Conservation (phyloP, 208 protist genomes). For the Strigomonas galati region DNA sequence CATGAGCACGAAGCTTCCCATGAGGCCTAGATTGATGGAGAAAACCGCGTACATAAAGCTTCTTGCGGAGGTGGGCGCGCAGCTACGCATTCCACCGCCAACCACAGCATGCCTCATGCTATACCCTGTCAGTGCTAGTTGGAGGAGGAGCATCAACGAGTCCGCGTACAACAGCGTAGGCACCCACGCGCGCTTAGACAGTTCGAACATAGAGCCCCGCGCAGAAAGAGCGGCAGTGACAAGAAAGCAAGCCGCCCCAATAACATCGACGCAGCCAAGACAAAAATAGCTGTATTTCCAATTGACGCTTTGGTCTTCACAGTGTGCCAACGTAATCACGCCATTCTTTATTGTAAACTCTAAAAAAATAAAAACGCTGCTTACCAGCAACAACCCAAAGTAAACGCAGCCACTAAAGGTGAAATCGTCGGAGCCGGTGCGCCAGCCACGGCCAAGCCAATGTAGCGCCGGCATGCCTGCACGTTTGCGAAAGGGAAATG, state of each 20-base stretch:
- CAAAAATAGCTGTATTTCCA: slow-evolving; percentile 27
- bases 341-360: neutral
- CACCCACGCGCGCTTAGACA: slow-evolving; percentile 52
- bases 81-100: slow-evolving; percentile 25
- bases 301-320: slow-evolving; percentile 12
- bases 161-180: slow-evolving; percentile 56
- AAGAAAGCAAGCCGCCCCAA: slow-evolving; percentile 34
- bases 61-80: slow-evolving; percentile 14
- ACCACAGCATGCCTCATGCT: slow-evolving; percentile 37
- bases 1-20: slow-evolving; percentile 28
- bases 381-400: slow-evolving; percentile 26
- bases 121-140: slow-evolving; percentile 29
- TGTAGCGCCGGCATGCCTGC: slow-evolving; percentile 81
- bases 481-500: too few relatives aligned
- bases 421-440: slow-evolving; percentile 73
- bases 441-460: slow-evolving; percentile 76
- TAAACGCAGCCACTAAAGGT: slow-evolving; percentile 53
- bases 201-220: slow-evolving; percentile 67
- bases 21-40: slow-evolving; percentile 34
- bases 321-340: slow-evolving; percentile 13
- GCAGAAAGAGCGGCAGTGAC: slow-evolving; percentile 37
- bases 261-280: slow-evolving; percentile 32
- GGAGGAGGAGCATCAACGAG: slow-evolving; percentile 15
- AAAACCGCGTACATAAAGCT: slow-evolving; percentile 35
- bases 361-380: neutral